Base-by-base conservation (phyloP, 2,329 filamentous ascomycete genomes). In the Anisogramma anomala region DNA sequence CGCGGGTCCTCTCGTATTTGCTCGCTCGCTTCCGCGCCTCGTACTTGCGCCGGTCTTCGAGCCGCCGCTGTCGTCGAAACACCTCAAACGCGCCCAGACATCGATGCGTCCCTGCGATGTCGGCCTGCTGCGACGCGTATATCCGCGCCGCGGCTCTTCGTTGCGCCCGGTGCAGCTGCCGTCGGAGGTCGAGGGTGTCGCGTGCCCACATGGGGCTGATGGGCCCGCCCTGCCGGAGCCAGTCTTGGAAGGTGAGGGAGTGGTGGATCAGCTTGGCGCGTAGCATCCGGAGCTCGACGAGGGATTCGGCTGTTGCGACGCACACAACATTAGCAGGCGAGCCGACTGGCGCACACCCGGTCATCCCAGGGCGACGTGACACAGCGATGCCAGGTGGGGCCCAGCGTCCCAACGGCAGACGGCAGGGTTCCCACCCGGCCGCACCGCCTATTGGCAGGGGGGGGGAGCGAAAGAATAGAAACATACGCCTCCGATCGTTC, bases 61-160 rank as follows among this genome's bases (percentile, higher is more conserved):
- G 28, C 40, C 56, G 57, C 7, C 67, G 63, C 49, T 73, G 69
- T 32, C 64, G 62, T 6, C 72, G 63, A 50, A 69, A 63, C 4
- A 77, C 65, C 39, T 74, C 63, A 46, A 71, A 69, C 8, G 72
- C 74, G 33, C 74, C 74, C 2, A 78, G 63, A 48, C 74, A 78
- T 3, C 71, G 64, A 14, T 44, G 37, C 7, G 37, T 38, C 2
- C 39, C 41, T 3, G 60, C 58, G 11, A 62, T 60, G 15, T 57
- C 54, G 47, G 70, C 66, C 49, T 68, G 69, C 37, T 68, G 66
- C 3, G 67, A 64, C 13, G 63, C 62, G 54, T 71, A 74, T 48
- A 78, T 72, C 47, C 73, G 69, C 39, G 67, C 59, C 20, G 71
- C 72, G 8, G 71, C 71, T 35, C 70, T 69, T 54, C 72, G 74